Evolutionary conservation across 192 early-diverging fungal genomes (phyloP).

Genomic region (Cladochytrium replicatum): DNA sequence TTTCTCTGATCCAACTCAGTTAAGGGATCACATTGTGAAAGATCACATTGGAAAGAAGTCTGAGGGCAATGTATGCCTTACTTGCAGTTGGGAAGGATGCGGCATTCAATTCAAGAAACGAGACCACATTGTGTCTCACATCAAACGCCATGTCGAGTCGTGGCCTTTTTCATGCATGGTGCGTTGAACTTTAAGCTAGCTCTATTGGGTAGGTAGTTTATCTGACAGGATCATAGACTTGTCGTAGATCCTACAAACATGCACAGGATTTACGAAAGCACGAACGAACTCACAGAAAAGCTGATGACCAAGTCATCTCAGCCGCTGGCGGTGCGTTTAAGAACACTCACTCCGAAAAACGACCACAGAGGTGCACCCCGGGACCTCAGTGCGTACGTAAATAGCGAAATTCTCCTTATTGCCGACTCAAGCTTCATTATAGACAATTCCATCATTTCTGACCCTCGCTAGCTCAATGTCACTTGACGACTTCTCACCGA

Average conservation of each 20-base stretch:
- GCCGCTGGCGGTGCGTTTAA: background rate
- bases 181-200: no score
- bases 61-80: slow-evolving; percentile 75
- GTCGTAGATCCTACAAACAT: slow-evolving; percentile 82
- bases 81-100: slow-evolving; percentile 84
- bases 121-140: slow-evolving; percentile 94
- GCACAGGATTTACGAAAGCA: slow-evolving; percentile 95
- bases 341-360: background rate
- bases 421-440: background rate
- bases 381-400: no score
- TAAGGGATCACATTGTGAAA: slow-evolving; percentile 77
- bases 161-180: no score
- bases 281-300: slow-evolving; percentile 65
- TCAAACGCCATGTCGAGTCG: slow-evolving; percentile 87
- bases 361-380: background rate
- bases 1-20: slow-evolving; percentile 68
- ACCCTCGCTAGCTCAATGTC: background rate
- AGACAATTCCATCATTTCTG: background rate
- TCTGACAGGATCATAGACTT: slow-evolving; percentile 47
- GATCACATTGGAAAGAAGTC: slow-evolving; percentile 88
- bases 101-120: slow-evolving; percentile 63
- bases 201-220: no score
- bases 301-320: no score
- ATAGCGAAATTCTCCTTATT: background rate
- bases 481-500: background rate